A percentile compares a stretch with the other conserved stretches of the same genome.
Conservation (phyloP, 1,284 basidiomycete genomes). For the Puccinia polysora region DNA sequence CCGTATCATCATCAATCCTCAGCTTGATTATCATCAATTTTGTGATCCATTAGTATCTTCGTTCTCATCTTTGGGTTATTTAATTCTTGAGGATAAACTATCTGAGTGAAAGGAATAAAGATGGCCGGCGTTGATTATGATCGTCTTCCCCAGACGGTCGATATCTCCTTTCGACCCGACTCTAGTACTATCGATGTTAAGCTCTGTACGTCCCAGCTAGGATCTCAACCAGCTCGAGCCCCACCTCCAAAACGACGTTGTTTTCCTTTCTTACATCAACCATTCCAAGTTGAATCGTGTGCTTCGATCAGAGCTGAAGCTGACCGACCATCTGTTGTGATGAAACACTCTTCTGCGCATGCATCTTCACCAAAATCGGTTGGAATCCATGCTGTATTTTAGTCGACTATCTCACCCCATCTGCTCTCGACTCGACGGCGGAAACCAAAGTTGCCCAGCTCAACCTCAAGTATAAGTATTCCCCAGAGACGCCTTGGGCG, state of each 20-base stretch:
- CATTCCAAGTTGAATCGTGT: constrained; percentile 56
- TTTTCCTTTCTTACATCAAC: background rate
- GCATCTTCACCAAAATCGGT: constrained; percentile 68
- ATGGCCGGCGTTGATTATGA: constrained; percentile 3
- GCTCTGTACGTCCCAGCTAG: too few relatives aligned
- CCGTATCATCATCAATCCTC: too few relatives aligned
- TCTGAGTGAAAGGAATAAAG: too few relatives aligned
- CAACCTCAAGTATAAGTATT: constrained; percentile 74
- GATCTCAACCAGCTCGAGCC: background rate
- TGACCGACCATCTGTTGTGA: constrained; percentile 93
- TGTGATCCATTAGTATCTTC: too few relatives aligned
- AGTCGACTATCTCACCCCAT: too few relatives aligned
- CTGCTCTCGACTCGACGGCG: background rate
- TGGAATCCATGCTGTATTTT: background rate
- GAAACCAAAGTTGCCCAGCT: constrained; percentile 66
- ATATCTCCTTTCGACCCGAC: background rate
- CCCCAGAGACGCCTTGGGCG: too few relatives aligned
- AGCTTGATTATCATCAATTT: too few relatives aligned
- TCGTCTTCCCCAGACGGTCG: background rate
- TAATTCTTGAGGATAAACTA: too few relatives aligned
- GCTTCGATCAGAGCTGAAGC: constrained; percentile 84
- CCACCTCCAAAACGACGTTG: background rate
- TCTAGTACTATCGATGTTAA: background rate
- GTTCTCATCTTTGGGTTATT: too few relatives aligned
- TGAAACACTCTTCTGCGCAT: constrained; percentile 94